Evolutionary conservation across 768 basidiomycete genomes (phyloP).

Genomic region (Suillus americanus): DNA sequence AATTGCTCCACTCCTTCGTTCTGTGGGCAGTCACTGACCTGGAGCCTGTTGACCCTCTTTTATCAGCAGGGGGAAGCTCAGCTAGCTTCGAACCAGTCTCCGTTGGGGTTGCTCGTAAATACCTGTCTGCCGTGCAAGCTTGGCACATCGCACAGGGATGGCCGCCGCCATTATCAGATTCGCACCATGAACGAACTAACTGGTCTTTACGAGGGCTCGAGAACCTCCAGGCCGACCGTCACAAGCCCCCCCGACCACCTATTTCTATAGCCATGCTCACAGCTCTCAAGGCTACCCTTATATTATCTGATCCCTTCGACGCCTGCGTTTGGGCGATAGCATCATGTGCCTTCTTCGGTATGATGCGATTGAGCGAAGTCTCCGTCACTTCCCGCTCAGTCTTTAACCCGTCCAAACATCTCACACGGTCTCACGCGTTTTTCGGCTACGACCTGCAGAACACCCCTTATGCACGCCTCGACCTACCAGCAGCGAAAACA

Average conservation of each 20-base stretch:
- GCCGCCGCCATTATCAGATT: no score
- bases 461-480: slow-evolving; percentile 26
- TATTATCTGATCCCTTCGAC: slow-evolving; percentile 34
- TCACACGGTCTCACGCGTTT: slow-evolving; percentile 12
- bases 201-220: no score
- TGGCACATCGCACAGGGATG: no score
- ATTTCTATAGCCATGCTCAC: slow-evolving; percentile 29
- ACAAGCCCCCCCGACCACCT: no score
- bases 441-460: slow-evolving; percentile 26
- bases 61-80: not conserved
- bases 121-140: no score
- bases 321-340: slow-evolving; percentile 40
- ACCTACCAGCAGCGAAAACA: slow-evolving; percentile 37
- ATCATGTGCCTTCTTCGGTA: slow-evolving; percentile 38
- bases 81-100: not conserved
- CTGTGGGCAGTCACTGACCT: slow-evolving; percentile 37
- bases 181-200: no score
- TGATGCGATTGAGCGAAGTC: slow-evolving; percentile 40
- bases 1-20: slow-evolving; percentile 34
- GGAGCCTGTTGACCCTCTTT: slow-evolving; percentile 12
- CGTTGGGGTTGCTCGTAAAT: not conserved
- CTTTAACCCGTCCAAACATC: slow-evolving; percentile 24
- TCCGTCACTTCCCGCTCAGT: slow-evolving; percentile 20
- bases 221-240: no score
- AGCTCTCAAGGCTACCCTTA: slow-evolving; percentile 19